Evolutionary conservation across 148 eudicot genomes (phyloP).

Genomic region (Silene latifolia): DNA sequence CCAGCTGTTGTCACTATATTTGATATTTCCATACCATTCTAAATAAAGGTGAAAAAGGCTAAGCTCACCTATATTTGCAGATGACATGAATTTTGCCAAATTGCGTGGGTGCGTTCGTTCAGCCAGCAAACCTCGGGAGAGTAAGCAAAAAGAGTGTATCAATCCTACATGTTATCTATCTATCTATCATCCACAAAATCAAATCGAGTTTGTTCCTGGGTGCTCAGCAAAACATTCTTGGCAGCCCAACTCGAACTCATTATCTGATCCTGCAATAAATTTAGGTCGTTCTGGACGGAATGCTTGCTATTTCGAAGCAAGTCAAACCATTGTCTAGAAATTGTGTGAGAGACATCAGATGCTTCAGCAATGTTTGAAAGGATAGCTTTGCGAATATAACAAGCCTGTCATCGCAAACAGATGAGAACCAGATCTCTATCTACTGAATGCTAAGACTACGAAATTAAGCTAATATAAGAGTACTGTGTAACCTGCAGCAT

Average conservation of each 20-base stretch:
- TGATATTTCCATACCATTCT: too few relatives aligned
- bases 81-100: background rate
- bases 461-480: background rate
- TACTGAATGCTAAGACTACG: background rate
- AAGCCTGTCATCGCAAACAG: constrained; percentile 45
- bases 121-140: too few relatives aligned
- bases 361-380: constrained; percentile 28
- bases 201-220: constrained; percentile 62
- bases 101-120: background rate
- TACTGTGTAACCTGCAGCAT: constrained; percentile 59
- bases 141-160: too few relatives aligned
- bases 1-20: too few relatives aligned
- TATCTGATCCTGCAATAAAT: constrained; percentile 39
- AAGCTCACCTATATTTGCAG: background rate
- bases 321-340: constrained; percentile 40
- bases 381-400: constrained; percentile 53
- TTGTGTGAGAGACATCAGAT: constrained; percentile 24
- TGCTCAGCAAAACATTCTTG: constrained; percentile 60
- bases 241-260: constrained; percentile 52
- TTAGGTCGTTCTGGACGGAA: constrained; percentile 28
- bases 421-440: constrained; percentile 3
- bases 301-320: constrained; percentile 42
- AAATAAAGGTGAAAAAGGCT: background rate
- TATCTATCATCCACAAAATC: constrained; percentile 44
- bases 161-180: background rate